Base-by-base conservation (phyloP, 345 rosid species). In the Arabis hirsuta region DNA sequence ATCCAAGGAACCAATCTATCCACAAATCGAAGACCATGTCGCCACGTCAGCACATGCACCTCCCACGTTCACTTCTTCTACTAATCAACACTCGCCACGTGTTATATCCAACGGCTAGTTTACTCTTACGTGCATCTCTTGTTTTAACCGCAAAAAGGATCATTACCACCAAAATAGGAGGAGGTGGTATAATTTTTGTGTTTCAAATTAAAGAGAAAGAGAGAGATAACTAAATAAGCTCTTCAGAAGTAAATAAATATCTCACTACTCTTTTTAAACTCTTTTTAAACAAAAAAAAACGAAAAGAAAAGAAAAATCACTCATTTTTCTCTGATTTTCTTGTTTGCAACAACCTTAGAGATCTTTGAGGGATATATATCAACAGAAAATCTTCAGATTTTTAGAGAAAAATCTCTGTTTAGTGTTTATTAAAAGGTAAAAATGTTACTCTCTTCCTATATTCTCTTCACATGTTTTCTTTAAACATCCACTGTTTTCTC, bases 21-120 rank as follows among this genome's bases (percentile, higher is more conserved):
- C n/a, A 9, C 3, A 63, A 64, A 22, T 6, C 52, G 16, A 69
- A 46, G 14, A 38, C 1, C 74, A 43, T 47, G 38, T 29, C 45
- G 54, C 81, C 84, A 81, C 84, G 81, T 81, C 80, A 76, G 4
- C 39, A 11, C 46, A 31, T 61, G 32, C 53, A 71, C 24, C 53
- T 6, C 57, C 60, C 52, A 24, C 60, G 16, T 52, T 20, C 6
- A 31, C 22, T 19, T 36, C 11, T 19, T 19, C 43, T 24, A 1
- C 56, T 5, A 4, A 54, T 67, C 16, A 1, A 3, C 6, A 11
- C 6, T 34, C 65, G 62, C 67, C 88, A 84, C 86, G 81, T 82
- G 83, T 71, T 42, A 54, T 24, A 0, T 12, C 20, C 79, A 67
- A 54, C 62, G 62, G 62, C 72, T 67, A 54, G 29, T 53, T 42